Base-by-base conservation (phyloP, 2,329 filamentous ascomycete species). In the Sarocladium brachiariae region DNA sequence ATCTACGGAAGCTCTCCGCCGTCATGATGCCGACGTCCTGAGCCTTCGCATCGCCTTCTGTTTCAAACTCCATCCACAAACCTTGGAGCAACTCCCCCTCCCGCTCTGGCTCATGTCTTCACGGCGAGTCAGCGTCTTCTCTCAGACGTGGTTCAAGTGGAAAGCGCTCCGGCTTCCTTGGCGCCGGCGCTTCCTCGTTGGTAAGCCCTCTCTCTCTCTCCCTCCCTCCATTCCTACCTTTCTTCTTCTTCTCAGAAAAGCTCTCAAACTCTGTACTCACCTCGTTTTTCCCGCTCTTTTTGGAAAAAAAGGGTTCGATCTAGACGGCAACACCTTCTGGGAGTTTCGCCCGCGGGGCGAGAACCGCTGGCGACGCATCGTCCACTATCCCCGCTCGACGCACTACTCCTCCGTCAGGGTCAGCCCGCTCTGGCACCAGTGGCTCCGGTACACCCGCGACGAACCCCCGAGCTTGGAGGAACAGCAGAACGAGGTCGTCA, bases 261-360 rank as follows among this genome's bases (percentile, higher is more conserved):
- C n/a, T n/a, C n/a, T n/a, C n/a, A n/a, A n/a, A n/a, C n/a, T n/a
- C n/a, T n/a, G n/a, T n/a, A n/a, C n/a, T n/a, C n/a, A n/a, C n/a
- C n/a, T n/a, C n/a, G n/a, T n/a, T n/a, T n/a, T n/a, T n/a, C n/a
- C n/a, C n/a, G n/a, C n/a, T n/a, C n/a, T n/a, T n/a, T n/a, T n/a
- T n/a, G n/a, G n/a, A n/a, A n/a, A n/a, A n/a, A n/a, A n/a, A 85
- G 82, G 83, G 56, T 72, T 77, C 58, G 83, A 86, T 61, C 78
- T 85, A 52, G 61, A 78, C 21, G 81, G 81, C 51, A 85, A 86
- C 67, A 84, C 82, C 3, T 86, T 78, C 70, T 86, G 83, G 81
- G 80, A 84, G 59, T 84, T 86, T 66, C 74, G 73, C 52, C 66
- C 67, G 53, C 59, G 64, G 51, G 57, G 54, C 51, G 54, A 64